These are phyloP conservation scores for Cryptococcus neoformans DNA, from an alignment of 1,284 basidiomycete species.

Conservation along the genomic window DNA sequence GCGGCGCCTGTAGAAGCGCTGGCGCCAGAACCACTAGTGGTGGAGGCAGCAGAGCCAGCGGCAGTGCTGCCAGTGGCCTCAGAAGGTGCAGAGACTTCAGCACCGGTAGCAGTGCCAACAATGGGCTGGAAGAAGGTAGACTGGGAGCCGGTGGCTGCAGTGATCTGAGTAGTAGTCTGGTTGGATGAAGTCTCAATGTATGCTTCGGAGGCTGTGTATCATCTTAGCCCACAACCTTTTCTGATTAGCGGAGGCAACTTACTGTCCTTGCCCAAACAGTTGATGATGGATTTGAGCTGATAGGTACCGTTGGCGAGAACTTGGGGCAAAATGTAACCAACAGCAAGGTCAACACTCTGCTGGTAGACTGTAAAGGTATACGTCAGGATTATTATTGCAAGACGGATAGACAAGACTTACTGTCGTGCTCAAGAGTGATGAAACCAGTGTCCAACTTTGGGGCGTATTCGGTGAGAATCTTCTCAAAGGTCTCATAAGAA, in stretches of 20 bases:
- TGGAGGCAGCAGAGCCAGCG: slow-evolving; percentile 8
- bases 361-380: slow-evolving; percentile 56
- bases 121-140: slow-evolving; percentile 35
- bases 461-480: slow-evolving; percentile 47
- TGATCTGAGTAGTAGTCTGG: slow-evolving; percentile 34
- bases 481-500: slow-evolving; percentile 54
- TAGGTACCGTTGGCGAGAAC: slow-evolving; percentile 60
- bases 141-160: slow-evolving; percentile 14
- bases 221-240: not conserved
- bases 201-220: slow-evolving; percentile 34
- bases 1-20: slow-evolving; percentile 1
- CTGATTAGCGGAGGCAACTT: slow-evolving; percentile 5
- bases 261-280: slow-evolving; percentile 61
- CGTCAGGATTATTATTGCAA: not conserved
- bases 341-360: slow-evolving; percentile 80
- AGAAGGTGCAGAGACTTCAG: slow-evolving; percentile 19
- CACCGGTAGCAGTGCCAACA: slow-evolving; percentile 31
- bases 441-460: slow-evolving; percentile 59
- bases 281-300: slow-evolving; percentile 57
- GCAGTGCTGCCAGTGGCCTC: slow-evolving; percentile 10
- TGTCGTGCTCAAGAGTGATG: slow-evolving; percentile 56
- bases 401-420: not conserved
- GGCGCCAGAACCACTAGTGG: slow-evolving; percentile 2
- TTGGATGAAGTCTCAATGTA: slow-evolving; percentile 50
- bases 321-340: slow-evolving; percentile 76